Conservation (phyloP, 306 rosid species). For the Rubus parviflorus region DNA sequence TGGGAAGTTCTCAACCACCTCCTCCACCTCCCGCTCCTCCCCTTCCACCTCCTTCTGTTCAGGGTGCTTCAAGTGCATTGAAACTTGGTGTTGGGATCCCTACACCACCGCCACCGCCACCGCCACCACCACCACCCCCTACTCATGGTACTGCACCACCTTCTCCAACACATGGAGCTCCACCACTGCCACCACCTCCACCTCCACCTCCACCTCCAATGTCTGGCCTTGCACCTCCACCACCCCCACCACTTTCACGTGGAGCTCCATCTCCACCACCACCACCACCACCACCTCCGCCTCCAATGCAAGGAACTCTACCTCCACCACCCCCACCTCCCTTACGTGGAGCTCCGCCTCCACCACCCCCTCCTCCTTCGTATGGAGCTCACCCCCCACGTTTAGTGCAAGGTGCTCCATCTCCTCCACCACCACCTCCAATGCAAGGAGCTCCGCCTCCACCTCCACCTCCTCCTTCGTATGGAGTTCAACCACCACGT, state of each 20-base stretch:
- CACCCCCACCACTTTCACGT: constrained; percentile 25
- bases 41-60: constrained; percentile 20
- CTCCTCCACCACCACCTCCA: constrained; percentile 39
- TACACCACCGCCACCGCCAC: not conserved
- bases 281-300: constrained; percentile 11
- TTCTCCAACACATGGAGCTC: constrained; percentile 13
- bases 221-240: constrained; percentile 24
- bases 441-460: constrained; percentile 35
- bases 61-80: constrained; percentile 21
- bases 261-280: constrained; percentile 37
- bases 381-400: constrained; percentile 19
- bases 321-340: constrained; percentile 31
- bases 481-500: constrained; percentile 5
- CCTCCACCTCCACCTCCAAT: constrained; percentile 26
- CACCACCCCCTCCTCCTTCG: constrained; percentile 32
- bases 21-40: constrained; percentile 19
- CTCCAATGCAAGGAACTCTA: constrained; percentile 21
- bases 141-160: constrained; percentile 7
- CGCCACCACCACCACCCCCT: constrained; percentile 27
- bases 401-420: constrained; percentile 12
- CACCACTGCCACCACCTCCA: constrained; percentile 30
- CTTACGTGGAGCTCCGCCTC: constrained; percentile 26
- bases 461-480: constrained; percentile 26
- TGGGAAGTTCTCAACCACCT: constrained; percentile 26
- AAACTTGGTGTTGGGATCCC: constrained; percentile 27